Evolutionary conservation across 805 yeast species (phyloP), one percentile per base, ranked within the genome.

Genomic region (Hanseniaspora hatyaiensis): DNA sequence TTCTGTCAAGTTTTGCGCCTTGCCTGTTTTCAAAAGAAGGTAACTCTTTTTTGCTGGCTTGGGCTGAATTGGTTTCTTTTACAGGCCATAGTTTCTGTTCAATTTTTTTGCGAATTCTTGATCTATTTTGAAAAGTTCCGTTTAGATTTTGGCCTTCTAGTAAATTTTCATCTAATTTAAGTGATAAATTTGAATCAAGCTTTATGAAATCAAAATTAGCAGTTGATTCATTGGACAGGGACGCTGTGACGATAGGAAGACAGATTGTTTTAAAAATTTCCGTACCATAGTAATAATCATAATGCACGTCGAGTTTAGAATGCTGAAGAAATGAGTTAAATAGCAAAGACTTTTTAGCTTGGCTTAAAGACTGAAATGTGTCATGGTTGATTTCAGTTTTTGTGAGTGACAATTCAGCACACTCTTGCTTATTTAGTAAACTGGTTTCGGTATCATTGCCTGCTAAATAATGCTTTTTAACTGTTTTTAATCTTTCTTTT

Each of bases 251-350:
- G 4, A 39, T 13, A 3, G 50, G 47, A 4, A 47, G 16, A 23
- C 50, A 47, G 11, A 47, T 34, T 12, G 50, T 36, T 24, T 47
- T 47, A 18, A 47, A 34, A 8, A 29, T 38, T 34, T 47, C 34
- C n/a, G 50, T 30, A 1, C 50, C 50, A 19, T 47, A 34, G n/a
- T 34, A 47, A 8, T 36, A 45, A 9, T 45, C 15, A 24, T 37
- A 45, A 6, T 37, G 29, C 5, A 45, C 30, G 20, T 45, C 49
- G 3, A 45, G 13, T 18, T 37, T 45, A 4, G 12, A 4, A 11
- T 16, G 22, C 2, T 28, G 31, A 18, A 37, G 26, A 16, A 26
- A 6, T 4, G 22, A 23, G 9, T 13, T 26, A 12, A 37, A 11
- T 3, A 28, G 22, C 6, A 24, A 31, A 16, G 32, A 9, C 11